Conservation (phyloP, 1,284 basidiomycete genomes). For the Nidula niveotomentosa region DNA sequence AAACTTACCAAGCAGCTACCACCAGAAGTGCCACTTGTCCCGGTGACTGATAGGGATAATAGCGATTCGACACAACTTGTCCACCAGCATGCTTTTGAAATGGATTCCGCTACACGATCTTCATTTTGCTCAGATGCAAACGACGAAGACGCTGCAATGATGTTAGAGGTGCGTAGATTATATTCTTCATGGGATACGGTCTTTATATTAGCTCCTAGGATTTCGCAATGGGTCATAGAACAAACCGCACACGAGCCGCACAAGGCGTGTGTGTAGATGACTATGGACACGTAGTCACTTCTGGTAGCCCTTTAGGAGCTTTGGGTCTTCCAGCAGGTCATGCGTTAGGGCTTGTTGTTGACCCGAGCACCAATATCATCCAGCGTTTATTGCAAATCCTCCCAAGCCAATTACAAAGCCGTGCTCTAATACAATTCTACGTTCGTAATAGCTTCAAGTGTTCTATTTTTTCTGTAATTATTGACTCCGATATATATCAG, state of each 20-base stretch:
- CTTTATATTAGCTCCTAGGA: no score
- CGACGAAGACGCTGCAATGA: background rate
- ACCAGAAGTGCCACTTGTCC: no score
- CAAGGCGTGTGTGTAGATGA: no score
- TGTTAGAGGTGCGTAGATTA: background rate
- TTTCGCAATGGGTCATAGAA: no score
- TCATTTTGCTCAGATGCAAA: background rate
- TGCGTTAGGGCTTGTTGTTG: background rate
- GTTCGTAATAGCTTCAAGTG: background rate
- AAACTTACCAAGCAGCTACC: background rate
- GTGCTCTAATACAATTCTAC: background rate
- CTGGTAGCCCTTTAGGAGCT: no score
- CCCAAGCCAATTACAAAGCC: background rate
- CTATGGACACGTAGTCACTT: no score
- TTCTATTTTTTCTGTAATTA: no score
- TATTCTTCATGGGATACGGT: background rate
- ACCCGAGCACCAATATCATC: background rate
- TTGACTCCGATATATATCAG: background rate
- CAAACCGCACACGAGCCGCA: no score
- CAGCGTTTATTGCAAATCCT: background rate
- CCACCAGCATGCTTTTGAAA: no score
- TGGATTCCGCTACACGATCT: background rate
- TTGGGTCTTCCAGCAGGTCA: background rate
- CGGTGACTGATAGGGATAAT: no score
- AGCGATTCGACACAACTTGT: no score